Percentiles rank a stretch among this genome's conserved stretches.
phyloP scores from a whole-genome alignment of 192 early-diverging fungal species.

The Globomyces pollinis-pini region DNA sequence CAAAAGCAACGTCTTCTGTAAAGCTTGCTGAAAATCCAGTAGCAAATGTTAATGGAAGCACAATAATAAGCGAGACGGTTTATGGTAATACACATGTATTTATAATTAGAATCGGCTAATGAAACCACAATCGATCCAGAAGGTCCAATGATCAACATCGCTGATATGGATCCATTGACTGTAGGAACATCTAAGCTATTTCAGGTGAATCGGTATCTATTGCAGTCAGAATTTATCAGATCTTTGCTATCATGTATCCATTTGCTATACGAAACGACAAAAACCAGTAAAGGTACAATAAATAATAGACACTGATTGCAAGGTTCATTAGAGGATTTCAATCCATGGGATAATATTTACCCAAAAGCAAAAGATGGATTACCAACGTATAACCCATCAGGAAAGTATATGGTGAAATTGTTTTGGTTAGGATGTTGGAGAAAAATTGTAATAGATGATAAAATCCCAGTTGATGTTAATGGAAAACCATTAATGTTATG shows the following conservation, averaged over 20 bases:
- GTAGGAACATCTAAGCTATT: slow-evolving; percentile 40
- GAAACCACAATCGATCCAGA: not conserved
- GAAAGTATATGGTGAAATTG: slow-evolving; percentile 56
- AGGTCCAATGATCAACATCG: not conserved
- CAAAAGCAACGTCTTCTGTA: not conserved
- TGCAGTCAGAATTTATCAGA: slow-evolving; percentile 42
- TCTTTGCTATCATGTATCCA: slow-evolving; percentile 34
- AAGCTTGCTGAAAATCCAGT: not conserved
- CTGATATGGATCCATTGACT: slow-evolving; percentile 6
- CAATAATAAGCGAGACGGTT: not conserved
- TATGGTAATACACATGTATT: not conserved
- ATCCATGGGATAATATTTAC: slow-evolving; percentile 55
- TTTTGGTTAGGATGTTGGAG: slow-evolving; percentile 58
- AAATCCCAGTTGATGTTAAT: slow-evolving; percentile 48
- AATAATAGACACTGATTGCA: slow-evolving; percentile 5
- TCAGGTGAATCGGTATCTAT: slow-evolving; percentile 40
- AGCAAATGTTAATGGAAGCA: not conserved
- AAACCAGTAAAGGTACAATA: slow-evolving; percentile 14
- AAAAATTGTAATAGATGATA: slow-evolving; percentile 51
- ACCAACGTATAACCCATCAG: slow-evolving; percentile 45
- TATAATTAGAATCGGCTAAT: not conserved
- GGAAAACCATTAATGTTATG: slow-evolving; percentile 37
- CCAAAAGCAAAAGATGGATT: slow-evolving; percentile 56
- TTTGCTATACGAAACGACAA: slow-evolving; percentile 41
- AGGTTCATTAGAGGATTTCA: slow-evolving; percentile 30